phyloP scores from a whole-genome alignment of 345 rosid genomes.

The Rhizophora mangle region DNA sequence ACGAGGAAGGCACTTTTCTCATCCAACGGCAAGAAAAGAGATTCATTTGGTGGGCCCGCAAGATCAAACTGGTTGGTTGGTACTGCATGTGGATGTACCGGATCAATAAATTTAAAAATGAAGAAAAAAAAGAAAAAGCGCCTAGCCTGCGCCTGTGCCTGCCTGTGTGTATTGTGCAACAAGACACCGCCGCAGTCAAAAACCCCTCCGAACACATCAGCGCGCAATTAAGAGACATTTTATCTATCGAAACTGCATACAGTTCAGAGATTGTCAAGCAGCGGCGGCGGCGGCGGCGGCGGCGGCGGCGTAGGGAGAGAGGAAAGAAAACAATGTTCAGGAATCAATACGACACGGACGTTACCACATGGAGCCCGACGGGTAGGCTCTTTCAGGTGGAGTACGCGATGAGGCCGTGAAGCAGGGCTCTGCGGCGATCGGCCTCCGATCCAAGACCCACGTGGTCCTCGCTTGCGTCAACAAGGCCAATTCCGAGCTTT shows the following conservation, averaged over 20 bases:
- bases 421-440: slow-evolving; percentile 99
- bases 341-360: slow-evolving; percentile 98
- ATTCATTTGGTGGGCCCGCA: no score
- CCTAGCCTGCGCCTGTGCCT: no score
- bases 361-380: slow-evolving; percentile 98
- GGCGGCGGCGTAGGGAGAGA: slow-evolving; percentile 10
- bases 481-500: slow-evolving; percentile 88
- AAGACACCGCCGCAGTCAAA: background rate
- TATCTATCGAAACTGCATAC: no score
- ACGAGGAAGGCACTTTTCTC: no score
- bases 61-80: no score
- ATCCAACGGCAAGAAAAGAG: no score
- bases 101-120: background rate
- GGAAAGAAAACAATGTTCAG: slow-evolving; percentile 55
- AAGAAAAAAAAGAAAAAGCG: no score
- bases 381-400: slow-evolving; percentile 96
- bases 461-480: slow-evolving; percentile 88
- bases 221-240: background rate
- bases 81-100: background rate
- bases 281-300: background rate
- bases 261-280: background rate
- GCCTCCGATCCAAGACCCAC: slow-evolving; percentile 96
- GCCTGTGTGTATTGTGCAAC: background rate
- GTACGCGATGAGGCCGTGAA: slow-evolving; percentile 99
- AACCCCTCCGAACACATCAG: background rate